Conservation (phyloP, 352 stramenopile species). For the Phytophthora constricta region DNA sequence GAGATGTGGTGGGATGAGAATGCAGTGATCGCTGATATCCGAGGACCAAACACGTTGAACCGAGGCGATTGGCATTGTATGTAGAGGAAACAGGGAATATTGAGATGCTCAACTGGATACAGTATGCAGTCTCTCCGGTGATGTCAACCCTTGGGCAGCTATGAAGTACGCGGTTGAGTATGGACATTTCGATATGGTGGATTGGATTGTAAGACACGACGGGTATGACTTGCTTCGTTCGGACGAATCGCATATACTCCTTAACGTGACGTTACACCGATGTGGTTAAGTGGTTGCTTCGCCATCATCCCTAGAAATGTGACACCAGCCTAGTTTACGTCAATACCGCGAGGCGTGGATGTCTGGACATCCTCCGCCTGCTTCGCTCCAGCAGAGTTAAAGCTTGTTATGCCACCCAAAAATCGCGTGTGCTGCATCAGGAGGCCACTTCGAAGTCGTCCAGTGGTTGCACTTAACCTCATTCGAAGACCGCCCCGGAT, state of each 20-base stretch:
- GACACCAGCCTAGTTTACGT: background rate
- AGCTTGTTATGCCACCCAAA: background rate
- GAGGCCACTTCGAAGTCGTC: background rate
- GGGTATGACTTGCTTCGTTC: background rate
- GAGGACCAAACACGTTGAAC: too few relatives aligned
- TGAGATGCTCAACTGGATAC: background rate
- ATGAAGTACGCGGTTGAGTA: background rate
- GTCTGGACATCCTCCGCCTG: background rate
- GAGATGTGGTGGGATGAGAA: background rate
- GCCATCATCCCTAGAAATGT: background rate
- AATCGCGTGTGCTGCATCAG: background rate
- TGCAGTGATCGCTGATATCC: background rate
- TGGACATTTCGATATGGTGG: slow-evolving; percentile 14
- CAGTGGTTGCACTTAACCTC: background rate
- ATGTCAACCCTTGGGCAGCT: background rate
- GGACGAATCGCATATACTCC: background rate
- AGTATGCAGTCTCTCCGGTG: background rate
- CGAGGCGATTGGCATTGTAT: background rate
- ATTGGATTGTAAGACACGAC: slow-evolving; percentile 10
- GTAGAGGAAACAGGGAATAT: background rate
- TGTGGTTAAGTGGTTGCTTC: background rate
- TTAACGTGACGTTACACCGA: background rate
- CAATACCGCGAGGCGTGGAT: background rate
- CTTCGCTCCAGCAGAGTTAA: background rate
- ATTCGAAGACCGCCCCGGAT: background rate